Conservation (phyloP, 441 rosid genomes). For the Euphorbia corollata region DNA sequence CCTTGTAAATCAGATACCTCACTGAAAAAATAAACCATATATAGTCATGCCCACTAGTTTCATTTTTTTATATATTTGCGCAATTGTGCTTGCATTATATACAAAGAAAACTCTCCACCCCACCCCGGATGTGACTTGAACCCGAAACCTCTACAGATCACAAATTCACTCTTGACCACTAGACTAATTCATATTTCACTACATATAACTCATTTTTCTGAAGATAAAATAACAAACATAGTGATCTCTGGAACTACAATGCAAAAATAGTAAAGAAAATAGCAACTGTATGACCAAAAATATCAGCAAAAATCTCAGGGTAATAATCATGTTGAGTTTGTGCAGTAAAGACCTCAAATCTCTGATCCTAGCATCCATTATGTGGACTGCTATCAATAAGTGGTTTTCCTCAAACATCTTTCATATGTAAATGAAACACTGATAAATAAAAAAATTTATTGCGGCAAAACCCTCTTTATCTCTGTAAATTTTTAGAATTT, state of each 20-base stretch:
- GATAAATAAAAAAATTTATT: background rate
- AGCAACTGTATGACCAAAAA: background rate
- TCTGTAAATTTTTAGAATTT: background rate
- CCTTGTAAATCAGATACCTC: slow-evolving; percentile 57
- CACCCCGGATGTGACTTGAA: no score
- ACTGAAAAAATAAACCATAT: slow-evolving; percentile 40
- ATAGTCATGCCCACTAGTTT: background rate
- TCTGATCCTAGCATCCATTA: background rate
- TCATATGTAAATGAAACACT: background rate
- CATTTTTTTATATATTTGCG: no score
- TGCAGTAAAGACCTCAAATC: background rate
- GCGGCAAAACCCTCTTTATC: slow-evolving; percentile 4
- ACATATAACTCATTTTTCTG: background rate
- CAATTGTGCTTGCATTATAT: no score
- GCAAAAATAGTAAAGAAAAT: slow-evolving; percentile 3
- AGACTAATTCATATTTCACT: background rate
- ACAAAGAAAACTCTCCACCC: no score
- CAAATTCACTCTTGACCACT: no score
- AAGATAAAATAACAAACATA: background rate
- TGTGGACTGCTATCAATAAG: background rate
- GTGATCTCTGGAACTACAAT: background rate
- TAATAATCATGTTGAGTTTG: background rate
- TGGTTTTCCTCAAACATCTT: background rate
- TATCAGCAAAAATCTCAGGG: background rate
- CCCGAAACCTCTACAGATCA: no score